Conservation (phyloP, 371 early-diverging fungal genomes). For the Lichtheimia corymbifera region DNA sequence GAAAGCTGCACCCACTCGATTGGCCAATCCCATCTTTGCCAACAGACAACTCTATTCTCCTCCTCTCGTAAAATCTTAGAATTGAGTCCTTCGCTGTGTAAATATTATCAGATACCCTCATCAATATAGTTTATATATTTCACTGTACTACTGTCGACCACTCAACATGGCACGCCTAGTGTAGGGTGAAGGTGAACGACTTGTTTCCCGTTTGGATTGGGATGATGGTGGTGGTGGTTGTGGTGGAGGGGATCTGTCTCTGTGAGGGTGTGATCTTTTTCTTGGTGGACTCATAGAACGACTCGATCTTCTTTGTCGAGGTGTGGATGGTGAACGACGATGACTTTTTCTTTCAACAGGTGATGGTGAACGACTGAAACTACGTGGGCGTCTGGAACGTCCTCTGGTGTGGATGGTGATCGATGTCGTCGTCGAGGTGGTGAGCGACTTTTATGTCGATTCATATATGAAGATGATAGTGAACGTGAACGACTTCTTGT, state of each 20-base stretch:
- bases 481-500: neutral
- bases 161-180: neutral
- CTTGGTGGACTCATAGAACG: no score
- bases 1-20: constrained; percentile 19
- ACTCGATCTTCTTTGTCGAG: neutral
- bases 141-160: neutral
- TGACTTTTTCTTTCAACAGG: neutral
- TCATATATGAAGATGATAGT: neutral
- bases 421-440: neutral
- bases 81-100: neutral
- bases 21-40: constrained; percentile 5
- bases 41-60: constrained; percentile 7
- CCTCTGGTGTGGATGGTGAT: neutral
- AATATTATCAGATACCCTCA: neutral
- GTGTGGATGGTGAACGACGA: constrained; percentile 2
- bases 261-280: neutral
- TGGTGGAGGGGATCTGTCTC: neutral
- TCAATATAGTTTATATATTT: neutral
- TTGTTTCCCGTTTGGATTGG: neutral
- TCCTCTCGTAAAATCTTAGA: constrained; percentile 4
- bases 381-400: neutral
- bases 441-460: neutral
- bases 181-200: neutral
- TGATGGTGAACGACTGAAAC: neutral
- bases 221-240: neutral